Base-by-base conservation (phyloP, 2,329 filamentous ascomycete genomes). In the Uncinocarpus reesii region DNA sequence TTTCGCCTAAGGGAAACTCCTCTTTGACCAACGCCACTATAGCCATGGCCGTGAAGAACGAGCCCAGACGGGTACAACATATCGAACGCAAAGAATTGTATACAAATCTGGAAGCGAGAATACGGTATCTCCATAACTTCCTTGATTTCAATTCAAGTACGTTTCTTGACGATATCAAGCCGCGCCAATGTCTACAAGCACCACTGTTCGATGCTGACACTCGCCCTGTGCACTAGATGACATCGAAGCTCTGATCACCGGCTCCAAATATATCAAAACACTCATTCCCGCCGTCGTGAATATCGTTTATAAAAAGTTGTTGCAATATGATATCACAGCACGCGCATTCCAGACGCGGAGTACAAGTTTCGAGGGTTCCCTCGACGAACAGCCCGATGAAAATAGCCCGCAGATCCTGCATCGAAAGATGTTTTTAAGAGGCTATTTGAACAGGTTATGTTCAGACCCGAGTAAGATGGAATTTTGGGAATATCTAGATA, bases 401-500 rank as follows among this genome's bases (percentile, higher is more conserved):
- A 74, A 83, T 53, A 83, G 80, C 54, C 83, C 83, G 1, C 82
- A 86, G 63, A 87, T 90, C 55, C 65, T 81, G 56, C 78, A 87
- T 60, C 76, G 85, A 53, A 89, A 89, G 70, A 81, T 84, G 72
- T 88, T 89, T 60, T 64, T 77, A 44, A 71, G 83, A n/a, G 84
- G 83, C 46, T 90, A 89, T 56, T 70, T 90, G 26, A 79, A 75
- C 51, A 84, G 81, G 63, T 68, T 90, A 31, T 87, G 84, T 63
- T 81, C 80, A 4, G 84, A 89, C 58, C 83, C 83, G 0, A 80
- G 78, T 43, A 79, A 78, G 54, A 80, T 85, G 74, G 80, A 86
- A 52, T 87, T 87, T 63, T 90, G 85, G 84, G 78, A 84, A 58
- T 90, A 90, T 60, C 70, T 90, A 37, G 83, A 89, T 68, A 89